phyloP scores from a whole-genome alignment of 2,329 filamentous ascomycete genomes.

The Phyllosticta citrichinensis region DNA sequence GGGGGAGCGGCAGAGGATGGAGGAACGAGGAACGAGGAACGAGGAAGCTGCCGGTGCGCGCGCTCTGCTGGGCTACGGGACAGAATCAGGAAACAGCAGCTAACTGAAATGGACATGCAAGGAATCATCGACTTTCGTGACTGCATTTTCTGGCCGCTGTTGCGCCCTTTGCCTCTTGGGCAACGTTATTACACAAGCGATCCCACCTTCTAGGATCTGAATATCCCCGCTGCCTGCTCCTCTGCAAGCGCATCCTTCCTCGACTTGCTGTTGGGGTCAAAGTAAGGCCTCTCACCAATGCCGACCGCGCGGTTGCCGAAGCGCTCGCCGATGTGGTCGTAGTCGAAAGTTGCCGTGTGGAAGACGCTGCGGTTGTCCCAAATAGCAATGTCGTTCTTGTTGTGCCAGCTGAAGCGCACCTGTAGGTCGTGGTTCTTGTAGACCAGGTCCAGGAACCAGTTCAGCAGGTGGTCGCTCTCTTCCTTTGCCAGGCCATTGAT shows the following conservation, averaged over 20 bases:
- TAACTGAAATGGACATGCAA: no score
- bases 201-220: not conserved
- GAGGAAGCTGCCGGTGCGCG: no score
- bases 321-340: constrained; percentile 42
- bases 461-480: constrained; percentile 34
- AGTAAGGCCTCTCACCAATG: constrained; percentile 45
- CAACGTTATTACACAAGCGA: no score
- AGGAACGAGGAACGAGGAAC: no score
- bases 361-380: constrained; percentile 57
- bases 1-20: no score
- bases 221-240: not conserved
- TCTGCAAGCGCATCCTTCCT: constrained; percentile 32
- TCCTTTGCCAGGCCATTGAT: constrained; percentile 37
- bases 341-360: constrained; percentile 55
- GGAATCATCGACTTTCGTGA: no score
- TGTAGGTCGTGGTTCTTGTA: constrained; percentile 42
- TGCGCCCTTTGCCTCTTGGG: no score
- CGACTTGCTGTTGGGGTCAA: constrained; percentile 41
- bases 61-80: no score
- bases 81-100: no score
- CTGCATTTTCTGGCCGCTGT: no score
- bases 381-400: constrained; percentile 45
- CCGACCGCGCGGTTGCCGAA: constrained; percentile 45
- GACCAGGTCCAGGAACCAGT: constrained; percentile 34
- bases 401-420: constrained; percentile 40